Base-by-base conservation (phyloP, 2,329 filamentous ascomycete genomes). In the Davidsoniella eucalypti region DNA sequence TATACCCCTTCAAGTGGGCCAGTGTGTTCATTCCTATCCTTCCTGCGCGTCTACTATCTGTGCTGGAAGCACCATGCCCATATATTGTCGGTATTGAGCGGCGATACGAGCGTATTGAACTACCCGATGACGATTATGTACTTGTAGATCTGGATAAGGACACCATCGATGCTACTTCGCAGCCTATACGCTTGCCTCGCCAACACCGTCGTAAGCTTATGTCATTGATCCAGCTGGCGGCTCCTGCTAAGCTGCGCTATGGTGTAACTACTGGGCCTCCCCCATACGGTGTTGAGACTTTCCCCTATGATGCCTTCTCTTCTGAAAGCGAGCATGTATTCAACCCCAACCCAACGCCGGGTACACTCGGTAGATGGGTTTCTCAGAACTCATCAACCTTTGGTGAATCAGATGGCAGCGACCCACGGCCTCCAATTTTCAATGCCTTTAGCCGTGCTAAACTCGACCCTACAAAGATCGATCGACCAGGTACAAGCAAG, bases 81-180 rank as follows among this genome's bases (percentile, higher is more conserved):
- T 98, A 96, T 59, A 94, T 98, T 56, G 87, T 96, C 41, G 92
- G 92, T 45, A 86, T 98, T 52, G 92, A 98, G 66, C 78, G 88
- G 56, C 79, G 88, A 52, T 96, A 96, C 61, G 86, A 93, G 58
- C 78, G 78, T 52, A 76, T 87, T 44, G 82, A 87, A 57, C 74
- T 96, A 40, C 92, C 92, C 0, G 87, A 94, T 5, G 92, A 96
- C 58, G 92, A 96, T 61, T 96, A 90, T 62, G 88, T 96, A 16
- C 71, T 96, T 14, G 87, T 96, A 36, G 92, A 98, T 64, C 70
- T 98, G 47, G 92, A 98, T 64, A 80, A 84, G 62, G 85, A 98
- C 63, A 80, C 80, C 14, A 88, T 98, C 54, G 86, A 94, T 61
- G 84, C 87, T 45, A 92, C 87, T 1, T 71, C 78, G 5, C 76